Evolutionary conservation across 768 basidiomycete species (phyloP).

Genomic region (Candolleomyces aberdarensis): DNA sequence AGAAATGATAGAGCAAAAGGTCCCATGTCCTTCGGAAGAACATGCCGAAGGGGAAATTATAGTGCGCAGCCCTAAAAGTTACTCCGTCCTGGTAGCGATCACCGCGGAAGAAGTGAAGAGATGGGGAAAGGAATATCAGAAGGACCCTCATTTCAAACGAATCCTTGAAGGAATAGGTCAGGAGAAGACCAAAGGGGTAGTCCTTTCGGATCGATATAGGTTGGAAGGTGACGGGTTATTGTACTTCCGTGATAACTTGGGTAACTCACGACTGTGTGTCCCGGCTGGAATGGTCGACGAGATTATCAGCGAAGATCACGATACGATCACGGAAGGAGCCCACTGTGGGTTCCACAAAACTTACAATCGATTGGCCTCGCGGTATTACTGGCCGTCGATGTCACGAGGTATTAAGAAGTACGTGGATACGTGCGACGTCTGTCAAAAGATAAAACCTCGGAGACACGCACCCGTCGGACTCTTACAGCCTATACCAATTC

Average conservation of each 20-base stretch:
- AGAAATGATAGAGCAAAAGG: too few relatives aligned
- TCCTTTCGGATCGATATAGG: background rate
- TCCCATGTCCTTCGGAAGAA: too few relatives aligned
- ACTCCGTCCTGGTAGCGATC: too few relatives aligned
- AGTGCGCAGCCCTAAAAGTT: too few relatives aligned
- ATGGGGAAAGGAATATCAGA: too few relatives aligned
- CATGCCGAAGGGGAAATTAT: too few relatives aligned
- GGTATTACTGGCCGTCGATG: constrained; percentile 32
- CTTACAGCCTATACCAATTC: constrained; percentile 29
- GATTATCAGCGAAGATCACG: constrained; percentile 23
- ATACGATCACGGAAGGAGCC: constrained; percentile 20
- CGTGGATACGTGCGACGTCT: constrained; percentile 22
- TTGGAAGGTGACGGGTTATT: constrained; percentile 10
- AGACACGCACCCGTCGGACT: constrained; percentile 25
- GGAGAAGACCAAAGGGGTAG: background rate
- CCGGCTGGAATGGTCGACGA: constrained; percentile 13
- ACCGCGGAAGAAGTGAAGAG: too few relatives aligned
- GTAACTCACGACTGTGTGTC: constrained; percentile 23
- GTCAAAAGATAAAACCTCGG: constrained; percentile 17
- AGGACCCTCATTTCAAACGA: background rate
- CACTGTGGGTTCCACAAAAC: constrained; percentile 25
- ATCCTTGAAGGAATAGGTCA: background rate
- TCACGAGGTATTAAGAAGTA: constrained; percentile 18
- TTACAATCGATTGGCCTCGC: constrained; percentile 17
- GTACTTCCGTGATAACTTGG: constrained; percentile 23